Evolutionary conservation across 129 eudicot species (phyloP).

Genomic region (Heracleum sosnowskyi): DNA sequence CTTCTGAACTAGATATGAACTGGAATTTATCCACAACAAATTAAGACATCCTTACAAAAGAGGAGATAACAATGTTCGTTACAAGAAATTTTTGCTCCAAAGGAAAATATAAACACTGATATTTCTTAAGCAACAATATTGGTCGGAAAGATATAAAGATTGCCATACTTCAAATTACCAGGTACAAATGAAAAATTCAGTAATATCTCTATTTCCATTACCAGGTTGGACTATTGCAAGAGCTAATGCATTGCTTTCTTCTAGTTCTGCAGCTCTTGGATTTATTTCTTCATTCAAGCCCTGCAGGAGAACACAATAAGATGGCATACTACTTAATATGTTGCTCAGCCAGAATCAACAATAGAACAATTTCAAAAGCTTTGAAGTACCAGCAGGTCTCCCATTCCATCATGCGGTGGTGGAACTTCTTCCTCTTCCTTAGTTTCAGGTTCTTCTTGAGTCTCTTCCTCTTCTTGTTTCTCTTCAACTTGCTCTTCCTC

Average conservation of each 20-base stretch:
- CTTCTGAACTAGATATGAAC: not conserved
- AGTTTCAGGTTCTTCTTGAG: conserved; percentile 26
- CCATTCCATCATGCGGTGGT: conserved; percentile 33
- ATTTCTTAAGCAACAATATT: not conserved
- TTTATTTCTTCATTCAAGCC: conserved; percentile 64
- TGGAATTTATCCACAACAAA: not conserved
- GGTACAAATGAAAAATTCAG: not conserved
- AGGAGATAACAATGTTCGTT: not conserved
- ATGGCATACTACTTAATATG: not conserved
- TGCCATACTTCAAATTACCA: not conserved
- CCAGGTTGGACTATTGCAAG: conserved; percentile 75
- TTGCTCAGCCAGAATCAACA: not conserved
- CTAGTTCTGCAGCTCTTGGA: conserved; percentile 48
- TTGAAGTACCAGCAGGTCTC: conserved; percentile 48
- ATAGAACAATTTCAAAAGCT: not conserved
- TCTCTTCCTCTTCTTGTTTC: conserved; percentile 29
- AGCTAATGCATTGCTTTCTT: conserved; percentile 67
- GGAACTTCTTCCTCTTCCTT: conserved; percentile 36
- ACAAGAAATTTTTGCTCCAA: not conserved
- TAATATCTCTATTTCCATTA: conserved; percentile 9
- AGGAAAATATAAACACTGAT: not conserved
- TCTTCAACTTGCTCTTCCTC: conserved; percentile 34
- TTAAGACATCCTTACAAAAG: not conserved
- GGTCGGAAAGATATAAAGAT: not conserved
- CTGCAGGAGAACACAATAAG: conserved; percentile 15